phyloP scores from a whole-genome alignment of 768 basidiomycete species.

The Trametes meyenii region DNA sequence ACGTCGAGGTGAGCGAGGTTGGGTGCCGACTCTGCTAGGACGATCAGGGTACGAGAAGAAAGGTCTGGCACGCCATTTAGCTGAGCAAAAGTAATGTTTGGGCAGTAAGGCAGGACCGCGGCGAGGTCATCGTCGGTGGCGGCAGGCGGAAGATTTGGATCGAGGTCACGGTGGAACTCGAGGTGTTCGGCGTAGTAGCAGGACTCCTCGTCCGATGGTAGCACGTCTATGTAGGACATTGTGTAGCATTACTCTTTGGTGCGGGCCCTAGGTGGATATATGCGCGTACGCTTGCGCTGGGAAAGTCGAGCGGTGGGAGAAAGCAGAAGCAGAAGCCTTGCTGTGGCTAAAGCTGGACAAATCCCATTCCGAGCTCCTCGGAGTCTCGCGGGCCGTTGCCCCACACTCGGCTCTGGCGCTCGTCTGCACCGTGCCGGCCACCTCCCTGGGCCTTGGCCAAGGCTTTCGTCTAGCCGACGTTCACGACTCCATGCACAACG shows the following conservation, averaged over 20 bases:
- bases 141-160: conserved; percentile 37
- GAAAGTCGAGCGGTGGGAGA: conserved; percentile 1
- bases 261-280: background rate
- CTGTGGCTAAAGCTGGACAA: background rate
- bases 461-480: background rate
- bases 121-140: conserved; percentile 61
- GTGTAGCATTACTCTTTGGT: background rate
- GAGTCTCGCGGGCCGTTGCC: background rate
- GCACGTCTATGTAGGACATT: conserved; percentile 60
- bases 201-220: conserved; percentile 61
- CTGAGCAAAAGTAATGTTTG: conserved; percentile 67
- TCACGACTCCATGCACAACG: background rate
- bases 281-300: background rate
- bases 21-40: conserved; percentile 62
- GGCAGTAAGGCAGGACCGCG: conserved; percentile 56
- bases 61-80: conserved; percentile 69
- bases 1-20: conserved; percentile 78
- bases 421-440: background rate
- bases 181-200: conserved; percentile 63
- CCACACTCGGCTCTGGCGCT: background rate
- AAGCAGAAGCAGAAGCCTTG: background rate
- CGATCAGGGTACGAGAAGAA: conserved; percentile 68
- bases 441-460: background rate
- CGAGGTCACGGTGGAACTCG: conserved; percentile 46
- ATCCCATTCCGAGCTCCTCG: conserved; percentile 1